Conservation (phyloP, 129 eudicot species). For the Deinandra increscens region DNA sequence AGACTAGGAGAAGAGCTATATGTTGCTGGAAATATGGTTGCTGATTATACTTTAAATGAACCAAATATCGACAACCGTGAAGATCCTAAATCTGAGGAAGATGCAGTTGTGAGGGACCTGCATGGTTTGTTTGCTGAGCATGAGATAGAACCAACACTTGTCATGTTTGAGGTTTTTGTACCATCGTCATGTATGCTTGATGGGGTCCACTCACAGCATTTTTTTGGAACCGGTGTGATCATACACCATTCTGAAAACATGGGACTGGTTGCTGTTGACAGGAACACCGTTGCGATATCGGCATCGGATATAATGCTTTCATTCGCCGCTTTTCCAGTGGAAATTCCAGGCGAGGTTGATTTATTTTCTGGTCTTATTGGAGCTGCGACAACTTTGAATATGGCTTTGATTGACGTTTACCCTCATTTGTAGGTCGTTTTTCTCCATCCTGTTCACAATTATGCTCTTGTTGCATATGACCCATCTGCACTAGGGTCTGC, state of each 20-base stretch:
- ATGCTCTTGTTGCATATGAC: conserved; percentile 81
- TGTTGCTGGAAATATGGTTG: conserved; percentile 31
- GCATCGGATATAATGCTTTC: conserved; percentile 86
- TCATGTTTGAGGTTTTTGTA: conserved; percentile 93
- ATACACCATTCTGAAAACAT: conserved; percentile 73
- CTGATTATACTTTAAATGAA: conserved; percentile 45
- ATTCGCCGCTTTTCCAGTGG: conserved; percentile 90
- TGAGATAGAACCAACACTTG: conserved; percentile 79
- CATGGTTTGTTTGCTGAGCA: conserved; percentile 82
- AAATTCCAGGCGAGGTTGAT: conserved; percentile 85
- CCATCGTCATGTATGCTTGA: conserved; percentile 93
- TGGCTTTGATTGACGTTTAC: background rate
- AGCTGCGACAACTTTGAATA: background rate
- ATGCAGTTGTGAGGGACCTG: conserved; percentile 44
- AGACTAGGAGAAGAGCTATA: conserved; percentile 48
- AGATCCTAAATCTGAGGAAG: conserved; percentile 40
- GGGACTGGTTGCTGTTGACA: conserved; percentile 83
- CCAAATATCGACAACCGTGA: conserved; percentile 45
- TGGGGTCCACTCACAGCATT: conserved; percentile 93
- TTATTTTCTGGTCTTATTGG: background rate
- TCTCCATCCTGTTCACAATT: conserved; percentile 91
- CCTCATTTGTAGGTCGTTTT: conserved; percentile 50
- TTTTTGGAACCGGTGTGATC: conserved; percentile 82
- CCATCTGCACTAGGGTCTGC: conserved; percentile 45
- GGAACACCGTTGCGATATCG: conserved; percentile 80